Evolutionary conservation across 2,329 filamentous ascomycete species (phyloP).

Genomic region (Bipolaris cookei): DNA sequence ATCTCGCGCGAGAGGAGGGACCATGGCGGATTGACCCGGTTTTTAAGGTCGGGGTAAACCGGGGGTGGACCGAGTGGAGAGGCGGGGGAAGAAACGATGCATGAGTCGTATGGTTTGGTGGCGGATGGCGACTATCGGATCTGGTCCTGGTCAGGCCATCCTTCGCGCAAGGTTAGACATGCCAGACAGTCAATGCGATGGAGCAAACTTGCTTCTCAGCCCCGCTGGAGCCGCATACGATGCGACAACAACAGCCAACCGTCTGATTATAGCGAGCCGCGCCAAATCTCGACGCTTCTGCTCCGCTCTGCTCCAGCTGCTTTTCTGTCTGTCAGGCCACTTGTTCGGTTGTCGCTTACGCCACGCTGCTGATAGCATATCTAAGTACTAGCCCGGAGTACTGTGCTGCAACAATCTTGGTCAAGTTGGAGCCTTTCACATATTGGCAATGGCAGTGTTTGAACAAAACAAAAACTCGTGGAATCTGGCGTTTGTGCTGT

Average conservation of each 20-base stretch:
- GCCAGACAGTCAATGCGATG: not conserved
- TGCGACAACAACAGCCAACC: not conserved
- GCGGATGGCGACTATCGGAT: slow-evolving; percentile 2
- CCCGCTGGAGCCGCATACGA: not conserved
- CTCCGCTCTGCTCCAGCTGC: not conserved
- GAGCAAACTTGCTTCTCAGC: not conserved
- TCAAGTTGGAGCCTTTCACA: not conserved
- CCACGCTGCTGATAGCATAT: too few species aligned
- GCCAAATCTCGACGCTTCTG: not conserved
- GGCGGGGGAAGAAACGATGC: slow-evolving; percentile 7
- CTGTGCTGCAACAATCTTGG: too few species aligned
- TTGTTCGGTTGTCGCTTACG: not conserved
- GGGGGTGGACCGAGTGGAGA: slow-evolving; percentile 9
- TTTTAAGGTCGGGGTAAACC: slow-evolving; percentile 9
- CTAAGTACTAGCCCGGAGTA: too few species aligned
- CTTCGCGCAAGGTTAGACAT: not conserved
- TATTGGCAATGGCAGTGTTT: not conserved
- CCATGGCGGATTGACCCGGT: slow-evolving; percentile 6
- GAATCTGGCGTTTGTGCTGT: too few species aligned
- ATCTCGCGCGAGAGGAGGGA: slow-evolving; percentile 18
- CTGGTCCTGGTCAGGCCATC: not conserved
- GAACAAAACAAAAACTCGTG: not conserved
- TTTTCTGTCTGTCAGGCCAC: not conserved
- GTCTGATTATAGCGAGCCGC: not conserved
- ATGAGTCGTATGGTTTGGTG: slow-evolving; percentile 10